Evolutionary conservation across 2,329 filamentous ascomycete genomes (phyloP).

Genomic region (Fusarium sp.): DNA sequence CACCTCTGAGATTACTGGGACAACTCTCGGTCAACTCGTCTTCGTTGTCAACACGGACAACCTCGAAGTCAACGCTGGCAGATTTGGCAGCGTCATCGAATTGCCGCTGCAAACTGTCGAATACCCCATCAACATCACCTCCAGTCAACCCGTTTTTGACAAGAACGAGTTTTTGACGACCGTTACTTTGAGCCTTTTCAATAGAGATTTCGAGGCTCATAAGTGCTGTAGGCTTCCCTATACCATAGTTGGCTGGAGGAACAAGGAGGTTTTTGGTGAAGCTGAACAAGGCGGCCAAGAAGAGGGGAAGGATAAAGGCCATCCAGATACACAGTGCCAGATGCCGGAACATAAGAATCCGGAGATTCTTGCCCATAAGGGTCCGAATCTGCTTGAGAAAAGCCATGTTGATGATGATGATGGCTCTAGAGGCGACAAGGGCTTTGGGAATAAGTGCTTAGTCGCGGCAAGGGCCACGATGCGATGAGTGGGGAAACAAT

Average conservation of each 20-base stretch:
- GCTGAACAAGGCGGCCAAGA: constrained; percentile 72
- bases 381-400: constrained; percentile 73
- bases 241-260: constrained; percentile 81
- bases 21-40: constrained; percentile 75
- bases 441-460: neutral
- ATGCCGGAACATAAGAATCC: constrained; percentile 71
- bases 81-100: constrained; percentile 68
- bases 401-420: constrained; percentile 59
- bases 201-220: constrained; percentile 77
- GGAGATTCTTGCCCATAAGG: constrained; percentile 73
- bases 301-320: constrained; percentile 72
- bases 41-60: constrained; percentile 68
- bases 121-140: constrained; percentile 81
- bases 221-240: constrained; percentile 74
- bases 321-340: constrained; percentile 66
- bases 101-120: constrained; percentile 72
- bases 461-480: constrained; percentile 20
- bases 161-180: constrained; percentile 80
- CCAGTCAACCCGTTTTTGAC: constrained; percentile 80
- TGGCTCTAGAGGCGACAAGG: constrained; percentile 19
- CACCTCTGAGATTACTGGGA: constrained; percentile 74
- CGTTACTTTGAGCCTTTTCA: constrained; percentile 64
- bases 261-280: constrained; percentile 89
- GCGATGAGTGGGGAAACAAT: neutral
- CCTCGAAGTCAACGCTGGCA: constrained; percentile 69